Percentiles rank a stretch among this genome's conserved stretches.
Evolutionary conservation across 2,329 filamentous ascomycete species (phyloP).

Genomic region (Fusarium avenaceum): DNA sequence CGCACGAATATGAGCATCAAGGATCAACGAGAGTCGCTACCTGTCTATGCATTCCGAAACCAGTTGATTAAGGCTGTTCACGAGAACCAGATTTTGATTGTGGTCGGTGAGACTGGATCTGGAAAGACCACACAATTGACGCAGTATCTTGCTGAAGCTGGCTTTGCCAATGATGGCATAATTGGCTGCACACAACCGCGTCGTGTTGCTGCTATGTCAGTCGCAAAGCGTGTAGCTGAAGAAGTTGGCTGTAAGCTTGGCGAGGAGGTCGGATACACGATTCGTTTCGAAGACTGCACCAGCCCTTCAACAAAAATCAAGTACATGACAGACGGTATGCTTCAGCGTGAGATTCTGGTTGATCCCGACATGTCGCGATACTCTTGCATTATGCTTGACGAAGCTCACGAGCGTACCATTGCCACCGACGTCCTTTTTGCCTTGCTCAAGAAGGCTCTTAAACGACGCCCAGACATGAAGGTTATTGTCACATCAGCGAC

Average conservation of each 20-base stretch:
- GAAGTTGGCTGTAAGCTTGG: constrained; percentile 94
- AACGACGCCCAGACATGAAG: constrained; percentile 87
- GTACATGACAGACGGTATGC: constrained; percentile 99
- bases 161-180: constrained; percentile 87
- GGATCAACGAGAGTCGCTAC: constrained; percentile 89
- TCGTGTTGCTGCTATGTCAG: constrained; percentile 97
- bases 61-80: constrained; percentile 89
- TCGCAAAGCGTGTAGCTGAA: constrained; percentile 95
- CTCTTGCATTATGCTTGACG: constrained; percentile 97
- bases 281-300: constrained; percentile 96
- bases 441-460: constrained; percentile 91
- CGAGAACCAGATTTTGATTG: constrained; percentile 92
- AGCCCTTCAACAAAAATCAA: constrained; percentile 92
- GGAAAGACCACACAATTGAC: constrained; percentile 98
- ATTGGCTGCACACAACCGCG: constrained; percentile 98
- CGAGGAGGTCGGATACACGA: constrained; percentile 95
- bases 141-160: constrained; percentile 93
- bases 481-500: constrained; percentile 97
- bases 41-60: constrained; percentile 88
- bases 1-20: constrained; percentile 94
- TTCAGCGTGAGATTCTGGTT: constrained; percentile 93
- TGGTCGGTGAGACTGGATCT: constrained; percentile 96
- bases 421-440: constrained; percentile 96
- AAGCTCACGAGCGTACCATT: constrained; percentile 97
- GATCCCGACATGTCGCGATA: constrained; percentile 92